Evolutionary conservation across 2,329 filamentous ascomycete species (phyloP).

Genomic region (Diplodia seriata): DNA sequence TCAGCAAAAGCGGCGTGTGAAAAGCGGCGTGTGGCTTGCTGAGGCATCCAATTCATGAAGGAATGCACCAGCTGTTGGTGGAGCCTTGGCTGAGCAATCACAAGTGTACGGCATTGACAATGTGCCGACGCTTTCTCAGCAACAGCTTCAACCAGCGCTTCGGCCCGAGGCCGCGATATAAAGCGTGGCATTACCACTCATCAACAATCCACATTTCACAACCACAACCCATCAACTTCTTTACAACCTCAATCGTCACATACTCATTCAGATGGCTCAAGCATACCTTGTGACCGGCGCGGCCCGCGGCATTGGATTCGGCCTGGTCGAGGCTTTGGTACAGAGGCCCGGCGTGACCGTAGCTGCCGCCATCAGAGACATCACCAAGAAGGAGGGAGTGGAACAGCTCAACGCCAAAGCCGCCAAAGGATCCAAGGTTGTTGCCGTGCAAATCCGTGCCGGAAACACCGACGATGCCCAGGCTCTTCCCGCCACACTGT

Average conservation of each 20-base stretch:
- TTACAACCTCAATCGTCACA: no score
- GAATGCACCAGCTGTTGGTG: not conserved
- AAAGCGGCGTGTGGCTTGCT: constrained; percentile 1
- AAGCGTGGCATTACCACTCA: not conserved
- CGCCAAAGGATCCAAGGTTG: constrained; percentile 14
- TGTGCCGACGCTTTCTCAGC: not conserved
- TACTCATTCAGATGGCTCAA: not conserved
- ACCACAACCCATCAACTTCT: no score
- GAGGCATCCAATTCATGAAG: not conserved
- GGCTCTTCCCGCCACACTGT: not conserved
- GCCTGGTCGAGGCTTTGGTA: constrained; percentile 2
- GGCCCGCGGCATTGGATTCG: constrained; percentile 14
- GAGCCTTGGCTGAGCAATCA: not conserved
- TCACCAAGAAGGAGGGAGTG: constrained; percentile 10
- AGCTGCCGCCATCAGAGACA: constrained; percentile 13
- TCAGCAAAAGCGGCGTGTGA: not conserved
- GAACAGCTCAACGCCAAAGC: constrained; percentile 19
- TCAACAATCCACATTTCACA: not conserved
- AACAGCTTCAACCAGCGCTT: not conserved
- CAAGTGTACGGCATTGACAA: not conserved
- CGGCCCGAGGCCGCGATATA: not conserved
- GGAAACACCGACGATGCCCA: constrained; percentile 3
- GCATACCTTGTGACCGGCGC: constrained; percentile 24
- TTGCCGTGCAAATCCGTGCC: constrained; percentile 16
- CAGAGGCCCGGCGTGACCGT: constrained; percentile 10